Evolutionary conservation across 176 grass and related monocot species (phyloP), one percentile per base, ranked within the genome.

Genomic region (Puccinellia tenuiflora): DNA sequence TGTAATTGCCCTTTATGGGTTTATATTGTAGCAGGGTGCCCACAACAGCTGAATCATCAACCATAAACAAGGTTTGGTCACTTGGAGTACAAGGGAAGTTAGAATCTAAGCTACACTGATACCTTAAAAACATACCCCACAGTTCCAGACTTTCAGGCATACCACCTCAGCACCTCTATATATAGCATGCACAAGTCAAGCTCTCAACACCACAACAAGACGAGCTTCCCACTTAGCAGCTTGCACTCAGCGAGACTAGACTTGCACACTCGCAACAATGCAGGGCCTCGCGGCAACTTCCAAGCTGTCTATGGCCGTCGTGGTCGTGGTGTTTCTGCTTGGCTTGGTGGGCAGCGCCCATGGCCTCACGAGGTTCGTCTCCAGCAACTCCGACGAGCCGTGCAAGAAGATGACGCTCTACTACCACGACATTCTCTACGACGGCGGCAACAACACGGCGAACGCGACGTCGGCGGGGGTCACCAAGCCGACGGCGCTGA

Each of bases 361-460:
- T 21, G 68, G 77, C 47, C 9, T 6, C 2, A 48, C 12, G 12
- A 35, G 65, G 75, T 3, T 26, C 5, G 9, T 79, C 4, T 71
- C 83, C 20, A 85, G 9, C 20, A 79, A 3, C 76, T 7, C 18
- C 10, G 76, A 39, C 42, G 68, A 31, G 56, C 85, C 85, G 34
- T 86, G 85, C 69, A n/a, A 14, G 24, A 17, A 55, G 35, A 85
- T 85, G 83, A 85, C 61, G 35, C 35, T 85, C 18, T 85, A 68
- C 83, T 55, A 43, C 61, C 83, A 85, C 83, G 83, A 85, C 83
- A 85, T 85, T 69, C 45, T 86, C 46, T 86, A 66, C 85, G 11
- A 81, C 78, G 69, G 25, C 20, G 31, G 28, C 45, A 51, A 4
- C 24, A 81, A 73, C 85, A 43, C 12, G 30, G 84, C 42, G 30